Conservation (phyloP, 1,284 basidiomycete genomes). For the Naganishia albida region DNA sequence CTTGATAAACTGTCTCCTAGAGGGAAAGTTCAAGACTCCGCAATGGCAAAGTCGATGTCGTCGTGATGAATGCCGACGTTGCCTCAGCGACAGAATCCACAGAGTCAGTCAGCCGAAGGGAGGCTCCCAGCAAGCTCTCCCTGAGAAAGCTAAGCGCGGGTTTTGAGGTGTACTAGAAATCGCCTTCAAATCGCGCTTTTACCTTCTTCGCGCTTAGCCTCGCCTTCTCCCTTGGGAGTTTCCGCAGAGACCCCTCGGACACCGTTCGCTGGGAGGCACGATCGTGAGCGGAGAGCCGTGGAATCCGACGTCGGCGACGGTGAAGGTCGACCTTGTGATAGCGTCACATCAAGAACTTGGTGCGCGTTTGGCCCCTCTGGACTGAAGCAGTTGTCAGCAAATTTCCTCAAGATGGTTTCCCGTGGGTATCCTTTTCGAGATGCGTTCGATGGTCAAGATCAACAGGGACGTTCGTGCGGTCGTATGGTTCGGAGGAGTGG, state of each 20-base stretch:
- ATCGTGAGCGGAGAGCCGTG: not conserved
- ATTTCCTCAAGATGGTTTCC: conserved; percentile 31
- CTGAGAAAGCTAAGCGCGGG: not conserved
- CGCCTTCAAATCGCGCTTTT: not conserved
- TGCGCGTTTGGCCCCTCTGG: not conserved
- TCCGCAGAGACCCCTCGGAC: not conserved
- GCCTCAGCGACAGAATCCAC: not conserved
- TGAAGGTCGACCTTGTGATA: conserved; percentile 4
- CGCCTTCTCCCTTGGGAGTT: not conserved
- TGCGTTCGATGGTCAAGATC: conserved; percentile 9
- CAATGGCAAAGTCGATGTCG: not conserved
- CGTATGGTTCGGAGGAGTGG: not conserved
- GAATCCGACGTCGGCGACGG: conserved; percentile 20
- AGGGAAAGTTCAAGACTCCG: not conserved
- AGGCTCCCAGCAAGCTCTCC: not conserved
- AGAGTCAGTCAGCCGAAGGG: not conserved
- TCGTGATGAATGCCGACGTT: conserved; percentile 1
- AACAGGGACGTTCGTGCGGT: not conserved
- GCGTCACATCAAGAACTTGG: no score
- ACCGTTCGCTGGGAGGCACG: not conserved
- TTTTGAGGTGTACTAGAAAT: not conserved
- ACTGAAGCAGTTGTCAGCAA: conserved; percentile 30
- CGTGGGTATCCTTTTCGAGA: conserved; percentile 17
- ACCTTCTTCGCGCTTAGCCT: not conserved
- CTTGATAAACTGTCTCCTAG: conserved; percentile 25